Conservation (phyloP, 176 grass and related monocot species). For the Phragmites australis region DNA sequence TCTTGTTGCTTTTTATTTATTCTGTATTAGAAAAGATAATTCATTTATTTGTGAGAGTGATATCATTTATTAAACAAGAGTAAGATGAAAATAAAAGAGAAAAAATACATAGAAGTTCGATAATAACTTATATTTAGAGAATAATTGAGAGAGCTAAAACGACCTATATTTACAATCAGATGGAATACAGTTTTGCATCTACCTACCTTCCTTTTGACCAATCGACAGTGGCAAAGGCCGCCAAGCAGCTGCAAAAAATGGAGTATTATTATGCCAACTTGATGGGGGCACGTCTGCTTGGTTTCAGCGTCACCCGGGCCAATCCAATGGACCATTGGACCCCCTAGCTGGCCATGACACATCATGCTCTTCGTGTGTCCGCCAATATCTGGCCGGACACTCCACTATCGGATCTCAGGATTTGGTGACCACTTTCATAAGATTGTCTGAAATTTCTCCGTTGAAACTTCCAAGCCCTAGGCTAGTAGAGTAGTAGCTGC, state of each 20-base stretch:
- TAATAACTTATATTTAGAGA: too few species aligned
- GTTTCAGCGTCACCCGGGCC: constrained; percentile 8
- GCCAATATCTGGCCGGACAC: background rate
- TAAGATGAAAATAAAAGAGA: too few species aligned
- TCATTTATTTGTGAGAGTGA: too few species aligned
- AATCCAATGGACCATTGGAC: background rate
- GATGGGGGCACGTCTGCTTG: background rate
- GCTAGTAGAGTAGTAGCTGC: background rate
- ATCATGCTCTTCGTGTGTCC: constrained; percentile 21
- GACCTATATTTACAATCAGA: too few species aligned
- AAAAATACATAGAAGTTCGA: too few species aligned
- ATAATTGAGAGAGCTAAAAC: too few species aligned
- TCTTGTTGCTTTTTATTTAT: too few species aligned
- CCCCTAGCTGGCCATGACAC: background rate
- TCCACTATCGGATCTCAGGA: constrained; percentile 8
- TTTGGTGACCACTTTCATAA: background rate
- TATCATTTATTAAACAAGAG: too few species aligned
- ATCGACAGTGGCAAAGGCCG: background rate
- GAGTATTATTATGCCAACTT: constrained; percentile 20
- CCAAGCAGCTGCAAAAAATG: background rate
- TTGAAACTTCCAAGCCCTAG: background rate
- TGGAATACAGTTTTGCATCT: too few species aligned
- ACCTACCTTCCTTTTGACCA: too few species aligned
- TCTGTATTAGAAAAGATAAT: too few species aligned
- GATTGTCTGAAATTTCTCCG: background rate